Percentiles rank a stretch among this genome's conserved stretches.
These are phyloP conservation scores for Lactuca saligna DNA, from an alignment of 129 eudicot species.

Conservation along the genomic window DNA sequence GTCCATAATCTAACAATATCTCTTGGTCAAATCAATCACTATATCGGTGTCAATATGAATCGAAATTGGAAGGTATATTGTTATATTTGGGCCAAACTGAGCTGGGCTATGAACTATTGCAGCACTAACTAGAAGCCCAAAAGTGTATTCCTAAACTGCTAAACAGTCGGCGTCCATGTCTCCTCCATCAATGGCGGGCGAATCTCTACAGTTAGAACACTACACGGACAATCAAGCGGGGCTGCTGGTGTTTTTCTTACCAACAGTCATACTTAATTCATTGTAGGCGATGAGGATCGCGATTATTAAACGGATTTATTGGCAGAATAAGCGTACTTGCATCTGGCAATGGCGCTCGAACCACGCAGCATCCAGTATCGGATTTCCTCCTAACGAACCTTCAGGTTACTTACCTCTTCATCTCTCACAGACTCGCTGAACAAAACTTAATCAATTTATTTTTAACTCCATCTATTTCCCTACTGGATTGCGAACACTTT, in stretches of 20 bases:
- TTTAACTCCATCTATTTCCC: not conserved
- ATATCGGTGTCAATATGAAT: too few species aligned
- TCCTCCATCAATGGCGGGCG: constrained; percentile 18
- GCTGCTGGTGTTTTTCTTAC: not conserved
- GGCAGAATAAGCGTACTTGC: constrained; percentile 12
- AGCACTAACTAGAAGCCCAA: not conserved
- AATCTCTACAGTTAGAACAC: not conserved
- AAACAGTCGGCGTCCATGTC: constrained; percentile 1
- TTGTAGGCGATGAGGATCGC: constrained; percentile 7
- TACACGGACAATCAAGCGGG: not conserved
- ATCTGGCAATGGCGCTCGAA: constrained; percentile 23
- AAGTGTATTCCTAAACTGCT: not conserved
- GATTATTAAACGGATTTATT: constrained; percentile 12
- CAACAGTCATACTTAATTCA: not conserved
- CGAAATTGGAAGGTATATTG: not conserved
- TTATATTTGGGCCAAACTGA: not conserved
- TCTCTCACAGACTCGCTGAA: constrained; percentile 5
- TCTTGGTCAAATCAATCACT: too few species aligned
- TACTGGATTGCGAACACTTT: not conserved
- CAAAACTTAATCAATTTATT: not conserved
- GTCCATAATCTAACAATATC: too few species aligned
- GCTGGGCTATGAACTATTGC: not conserved
- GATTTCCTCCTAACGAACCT: constrained; percentile 9
- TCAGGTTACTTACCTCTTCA: constrained; percentile 20
- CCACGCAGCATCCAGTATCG: constrained; percentile 25